Evolutionary conservation across 2,329 filamentous ascomycete species (phyloP).

Genomic region (Neospermospora avenae): DNA sequence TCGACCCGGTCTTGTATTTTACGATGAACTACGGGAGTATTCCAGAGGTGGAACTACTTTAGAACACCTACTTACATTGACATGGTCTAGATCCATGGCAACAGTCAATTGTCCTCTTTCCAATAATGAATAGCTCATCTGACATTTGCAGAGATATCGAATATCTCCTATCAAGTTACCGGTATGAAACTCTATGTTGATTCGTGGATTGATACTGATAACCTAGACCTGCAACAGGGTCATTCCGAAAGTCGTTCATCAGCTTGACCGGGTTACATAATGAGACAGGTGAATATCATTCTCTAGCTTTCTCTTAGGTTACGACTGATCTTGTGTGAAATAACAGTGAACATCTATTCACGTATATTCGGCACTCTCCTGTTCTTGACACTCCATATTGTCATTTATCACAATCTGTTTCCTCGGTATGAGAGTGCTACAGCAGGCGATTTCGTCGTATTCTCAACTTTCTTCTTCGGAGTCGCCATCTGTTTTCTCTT

Average conservation of each 20-base stretch:
- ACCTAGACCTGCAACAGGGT: too few species aligned
- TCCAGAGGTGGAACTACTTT: too few species aligned
- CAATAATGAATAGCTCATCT: neutral
- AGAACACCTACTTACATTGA: neutral
- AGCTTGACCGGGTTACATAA: constrained; percentile 5
- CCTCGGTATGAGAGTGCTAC: constrained; percentile 23
- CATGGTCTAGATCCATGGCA: neutral
- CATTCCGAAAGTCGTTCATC: too few species aligned
- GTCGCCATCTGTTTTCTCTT: constrained; percentile 39
- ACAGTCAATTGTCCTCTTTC: neutral
- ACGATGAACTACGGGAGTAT: neutral
- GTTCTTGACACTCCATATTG: neutral
- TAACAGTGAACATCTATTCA: constrained; percentile 2
- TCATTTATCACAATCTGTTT: neutral
- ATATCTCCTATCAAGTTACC: neutral
- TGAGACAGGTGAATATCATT: neutral
- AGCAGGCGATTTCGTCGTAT: constrained; percentile 37
- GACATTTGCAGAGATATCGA: neutral
- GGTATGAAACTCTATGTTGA: neutral
- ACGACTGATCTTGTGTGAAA: too few species aligned
- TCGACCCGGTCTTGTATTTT: neutral
- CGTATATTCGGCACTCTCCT: neutral
- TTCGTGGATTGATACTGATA: too few species aligned
- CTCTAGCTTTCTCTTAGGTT: too few species aligned
- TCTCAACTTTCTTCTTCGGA: constrained; percentile 40